Evolutionary conservation across 331 rosid species (phyloP).

Genomic region (Saraca asoca): DNA sequence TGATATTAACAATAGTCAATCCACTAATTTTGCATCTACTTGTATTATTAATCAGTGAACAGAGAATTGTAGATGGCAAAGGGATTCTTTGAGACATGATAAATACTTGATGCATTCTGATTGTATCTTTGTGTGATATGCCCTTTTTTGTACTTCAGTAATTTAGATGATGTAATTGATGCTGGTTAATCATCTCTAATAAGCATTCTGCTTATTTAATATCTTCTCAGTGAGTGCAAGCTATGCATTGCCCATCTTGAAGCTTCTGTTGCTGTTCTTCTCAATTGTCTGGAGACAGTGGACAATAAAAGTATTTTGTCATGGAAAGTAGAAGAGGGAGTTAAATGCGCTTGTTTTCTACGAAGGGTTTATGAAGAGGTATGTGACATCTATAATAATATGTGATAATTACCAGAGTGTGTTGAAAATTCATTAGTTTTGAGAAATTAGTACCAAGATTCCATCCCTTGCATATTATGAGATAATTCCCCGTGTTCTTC

Average conservation of each 20-base stretch:
- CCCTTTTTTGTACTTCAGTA: slow-evolving; percentile 18
- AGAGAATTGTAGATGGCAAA: slow-evolving; percentile 2
- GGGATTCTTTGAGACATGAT: neutral
- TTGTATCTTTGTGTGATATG: slow-evolving; percentile 17
- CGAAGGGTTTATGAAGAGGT: slow-evolving; percentile 91
- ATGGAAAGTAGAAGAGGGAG: slow-evolving; percentile 80
- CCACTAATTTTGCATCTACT: too few species aligned
- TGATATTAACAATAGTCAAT: too few species aligned
- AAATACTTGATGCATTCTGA: slow-evolving; percentile 26
- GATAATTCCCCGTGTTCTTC: slow-evolving; percentile 8
- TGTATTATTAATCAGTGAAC: neutral
- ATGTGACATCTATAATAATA: slow-evolving; percentile 23
- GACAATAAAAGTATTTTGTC: slow-evolving; percentile 59
- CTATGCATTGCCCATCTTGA: slow-evolving; percentile 62
- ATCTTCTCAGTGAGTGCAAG: slow-evolving; percentile 66
- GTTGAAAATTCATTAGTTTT: slow-evolving; percentile 3
- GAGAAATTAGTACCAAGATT: slow-evolving; percentile 6
- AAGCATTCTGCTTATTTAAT: slow-evolving; percentile 23
- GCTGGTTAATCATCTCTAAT: slow-evolving; percentile 21
- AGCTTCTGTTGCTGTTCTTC: slow-evolving; percentile 77
- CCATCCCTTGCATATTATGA: slow-evolving; percentile 14
- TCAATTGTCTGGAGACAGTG: slow-evolving; percentile 72
- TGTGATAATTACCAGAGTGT: neutral
- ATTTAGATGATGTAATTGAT: slow-evolving; percentile 14
- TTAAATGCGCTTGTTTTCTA: slow-evolving; percentile 77